Base-by-base conservation (phyloP, 352 stramenopile species). In the Blastocystis sp. region DNA sequence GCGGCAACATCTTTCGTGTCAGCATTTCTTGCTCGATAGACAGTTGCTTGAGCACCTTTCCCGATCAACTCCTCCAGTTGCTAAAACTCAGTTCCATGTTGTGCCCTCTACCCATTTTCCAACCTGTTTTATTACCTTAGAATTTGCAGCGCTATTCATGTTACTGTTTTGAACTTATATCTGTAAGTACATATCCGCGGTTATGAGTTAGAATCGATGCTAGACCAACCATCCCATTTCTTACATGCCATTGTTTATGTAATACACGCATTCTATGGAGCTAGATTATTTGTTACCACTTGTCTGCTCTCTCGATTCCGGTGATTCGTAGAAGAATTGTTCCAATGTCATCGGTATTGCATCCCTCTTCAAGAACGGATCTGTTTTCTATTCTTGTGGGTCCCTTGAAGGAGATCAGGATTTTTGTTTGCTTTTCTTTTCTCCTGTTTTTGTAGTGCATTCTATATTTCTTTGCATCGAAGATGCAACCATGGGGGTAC, bases 1-100 rank as follows among this genome's bases (percentile, higher is more conserved):
- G 70, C 70, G 3, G 50, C 70, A 61, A 66, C 18, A 26, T 80
- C 41, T 8, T 62, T 63, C 13, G 13, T 47, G 3, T n/a, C 20
- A 1, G 13, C 20, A 64, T 80, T n/a, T 47, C 70, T 54, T 64
- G 47, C 70, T 61, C 50, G 23, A n/a, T 80, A 80, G 13, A 80
- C 70, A 66, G 54, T 80, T 11, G 70, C 70, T 37, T 80, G 70
- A 45, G 70, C 70, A 13, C 70, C 70, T 37, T 80, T 80, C 45
- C 70, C 70, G 34, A 80, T 80, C 6, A 80, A 3, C 43, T 62
- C 70, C 54, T 80, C 70, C 7, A 80, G 29, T 18, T 47, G 11
- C 70, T 80, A 37, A 23, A 61, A 13, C 7, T 34, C 29, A 55
- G 43, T 20, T 15, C 18, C 8, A 37, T 23, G 0, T 2, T 11